phyloP scores from a whole-genome alignment of 2,329 filamentous ascomycete species.

The Colletotrichum sp. region DNA sequence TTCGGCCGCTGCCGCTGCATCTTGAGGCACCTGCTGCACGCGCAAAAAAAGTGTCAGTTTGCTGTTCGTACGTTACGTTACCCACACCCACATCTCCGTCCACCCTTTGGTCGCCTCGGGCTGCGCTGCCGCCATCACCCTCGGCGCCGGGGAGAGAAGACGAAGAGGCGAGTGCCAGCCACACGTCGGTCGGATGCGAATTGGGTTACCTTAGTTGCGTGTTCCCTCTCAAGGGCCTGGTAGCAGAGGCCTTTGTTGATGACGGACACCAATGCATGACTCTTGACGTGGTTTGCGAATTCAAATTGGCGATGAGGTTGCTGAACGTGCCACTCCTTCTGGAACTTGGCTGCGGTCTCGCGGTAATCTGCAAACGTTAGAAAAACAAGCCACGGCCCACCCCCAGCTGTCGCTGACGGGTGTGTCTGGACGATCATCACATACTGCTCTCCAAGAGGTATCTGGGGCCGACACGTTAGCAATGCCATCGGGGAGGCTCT shows the following conservation, averaged over 20 bases:
- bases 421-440: constrained; percentile 34
- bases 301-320: constrained; percentile 67
- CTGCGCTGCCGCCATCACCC: not conserved
- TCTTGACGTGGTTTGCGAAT: constrained; percentile 70
- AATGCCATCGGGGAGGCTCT: constrained; percentile 1
- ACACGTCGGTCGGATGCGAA: not conserved
- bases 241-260: constrained; percentile 70
- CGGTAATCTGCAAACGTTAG: constrained; percentile 60
- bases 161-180: not conserved
- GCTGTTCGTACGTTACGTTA: constrained; percentile 19
- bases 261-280: constrained; percentile 66
- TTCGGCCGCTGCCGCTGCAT: constrained; percentile 51
- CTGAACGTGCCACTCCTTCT: constrained; percentile 71
- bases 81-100: constrained; percentile 15
- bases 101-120: constrained; percentile 17
- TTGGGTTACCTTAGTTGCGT: constrained; percentile 52
- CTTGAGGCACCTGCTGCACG: constrained; percentile 52
- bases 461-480: constrained; percentile 38
- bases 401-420: constrained; percentile 18
- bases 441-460: constrained; percentile 68
- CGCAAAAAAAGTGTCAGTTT: constrained; percentile 40
- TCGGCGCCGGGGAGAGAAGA: constrained; percentile 21
- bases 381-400: constrained; percentile 7
- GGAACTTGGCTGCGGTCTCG: constrained; percentile 71
- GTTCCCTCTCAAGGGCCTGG: constrained; percentile 63